Conservation (phyloP, 208 protist genomes). For the Porcisia hertigi region DNA sequence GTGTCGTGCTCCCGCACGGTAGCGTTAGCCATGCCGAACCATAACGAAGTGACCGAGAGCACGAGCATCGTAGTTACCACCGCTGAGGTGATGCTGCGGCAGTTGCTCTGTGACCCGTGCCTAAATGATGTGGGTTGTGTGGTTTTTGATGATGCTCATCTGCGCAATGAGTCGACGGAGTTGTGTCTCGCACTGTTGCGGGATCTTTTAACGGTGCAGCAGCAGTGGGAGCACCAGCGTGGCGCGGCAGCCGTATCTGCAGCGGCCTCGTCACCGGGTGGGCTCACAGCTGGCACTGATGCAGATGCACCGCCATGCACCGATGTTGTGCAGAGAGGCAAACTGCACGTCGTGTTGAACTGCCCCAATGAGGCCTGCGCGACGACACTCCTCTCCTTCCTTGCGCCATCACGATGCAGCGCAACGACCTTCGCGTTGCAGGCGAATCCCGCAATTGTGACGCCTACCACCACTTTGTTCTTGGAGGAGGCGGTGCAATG, state of each 20-base stretch:
- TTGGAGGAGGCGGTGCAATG: constrained; percentile 87
- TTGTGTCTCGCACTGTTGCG: constrained; percentile 74
- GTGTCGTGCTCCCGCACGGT: constrained; percentile 42
- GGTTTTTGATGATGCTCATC: constrained; percentile 83
- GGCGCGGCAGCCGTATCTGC: constrained; percentile 12
- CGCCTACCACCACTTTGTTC: constrained; percentile 45
- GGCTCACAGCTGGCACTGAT: background rate
- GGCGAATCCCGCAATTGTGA: constrained; percentile 10
- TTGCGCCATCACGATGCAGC: constrained; percentile 35
- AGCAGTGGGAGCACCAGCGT: constrained; percentile 29
- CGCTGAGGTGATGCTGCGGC: constrained; percentile 77
- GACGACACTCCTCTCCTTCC: constrained; percentile 51
- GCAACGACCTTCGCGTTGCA: constrained; percentile 22
- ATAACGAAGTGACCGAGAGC: constrained; percentile 50
- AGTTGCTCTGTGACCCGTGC: constrained; percentile 83
- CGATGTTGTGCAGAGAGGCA: constrained; percentile 4
- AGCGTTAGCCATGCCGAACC: constrained; percentile 39
- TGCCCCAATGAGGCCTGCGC: constrained; percentile 68
- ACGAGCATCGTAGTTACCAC: constrained; percentile 79
- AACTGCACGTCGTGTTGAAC: constrained; percentile 66
- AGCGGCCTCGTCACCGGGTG: background rate
- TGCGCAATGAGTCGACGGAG: constrained; percentile 70
- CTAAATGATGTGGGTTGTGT: constrained; percentile 74
- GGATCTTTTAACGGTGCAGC: constrained; percentile 37
- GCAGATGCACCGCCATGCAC: constrained; percentile 11